Base-by-base conservation (phyloP, 345 rosid species). In the Populus nigra region DNA sequence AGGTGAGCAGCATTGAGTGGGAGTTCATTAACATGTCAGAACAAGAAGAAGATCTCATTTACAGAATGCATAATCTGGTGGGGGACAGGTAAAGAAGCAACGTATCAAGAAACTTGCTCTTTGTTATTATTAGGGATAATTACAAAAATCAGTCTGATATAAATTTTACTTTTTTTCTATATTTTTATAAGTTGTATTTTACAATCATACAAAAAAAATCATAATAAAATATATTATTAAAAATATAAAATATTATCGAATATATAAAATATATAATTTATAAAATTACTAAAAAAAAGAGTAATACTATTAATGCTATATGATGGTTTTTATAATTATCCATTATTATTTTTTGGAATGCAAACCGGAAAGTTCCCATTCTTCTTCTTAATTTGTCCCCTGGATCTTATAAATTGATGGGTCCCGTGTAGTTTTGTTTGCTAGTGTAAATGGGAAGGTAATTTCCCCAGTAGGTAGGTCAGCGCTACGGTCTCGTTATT, bases 1-100 rank as follows among this genome's bases (percentile, higher is more conserved):
- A 80, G 72, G 83, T 80, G 10, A 80, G 79, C 76, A 80, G 83
- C 45, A 22, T 47, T 8, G 83, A 75, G 5, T 80, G 83, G 83
- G 72, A 75, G 61, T 63, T 76, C 75, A 75, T 80, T 22, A 53
- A 49, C 39, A 80, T 80, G 83, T 27, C 72, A 5, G 79, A 76
- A 50, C 61, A 76, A 63, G 83, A 80, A 80, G 83, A 75, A 36
- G 83, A 80, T 53, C 79, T 76, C 33, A 80, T 80, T 38, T 41
- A 71, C 59, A 76, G 83, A 65, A 80, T 80, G 83, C 45, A 71
- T 39, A 71, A 38, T 53, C 79, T 80, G 10, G 79, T 80, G 17
- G 79, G 83, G 25, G 79, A 75, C 55, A 70, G 83, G 83, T 80
- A 68, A 74, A 59, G 62, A 10, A 9, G 8, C 27, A n/a, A 11